Percentiles rank a stretch among this genome's conserved stretches.
Evolutionary conservation across 352 stramenopile genomes (phyloP).

Genomic region (Globisporangium polare): DNA sequence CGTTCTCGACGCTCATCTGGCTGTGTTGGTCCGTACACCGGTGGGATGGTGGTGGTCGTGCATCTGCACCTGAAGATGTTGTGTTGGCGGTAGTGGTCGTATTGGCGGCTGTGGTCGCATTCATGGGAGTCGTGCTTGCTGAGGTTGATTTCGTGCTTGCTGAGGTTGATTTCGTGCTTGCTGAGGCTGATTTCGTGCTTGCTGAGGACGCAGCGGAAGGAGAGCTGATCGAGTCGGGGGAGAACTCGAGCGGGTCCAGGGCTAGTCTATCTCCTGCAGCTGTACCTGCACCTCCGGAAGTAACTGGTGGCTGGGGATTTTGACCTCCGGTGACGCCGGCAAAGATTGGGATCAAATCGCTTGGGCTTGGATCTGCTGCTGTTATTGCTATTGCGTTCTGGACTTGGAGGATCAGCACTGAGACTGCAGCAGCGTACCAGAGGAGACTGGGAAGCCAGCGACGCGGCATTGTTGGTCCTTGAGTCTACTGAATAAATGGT

Average conservation of each 20-base stretch:
- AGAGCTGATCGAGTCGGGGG: too few species aligned
- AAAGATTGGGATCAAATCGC: slow-evolving; percentile 3
- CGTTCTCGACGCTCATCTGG: slow-evolving; percentile 14
- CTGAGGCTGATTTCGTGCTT: too few species aligned
- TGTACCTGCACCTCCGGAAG: not conserved
- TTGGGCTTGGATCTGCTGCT: not conserved
- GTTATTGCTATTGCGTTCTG: not conserved
- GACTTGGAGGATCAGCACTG: not conserved
- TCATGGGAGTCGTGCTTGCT: not conserved
- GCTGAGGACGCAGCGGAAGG: too few species aligned
- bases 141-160: too few species aligned
- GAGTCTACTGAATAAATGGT: not conserved
- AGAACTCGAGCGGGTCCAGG: slow-evolving; percentile 5
- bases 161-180: too few species aligned
- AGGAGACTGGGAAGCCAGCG: not conserved
- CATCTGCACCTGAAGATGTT: not conserved
- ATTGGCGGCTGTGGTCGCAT: not conserved
- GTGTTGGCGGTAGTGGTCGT: not conserved
- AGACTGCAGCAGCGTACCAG: not conserved
- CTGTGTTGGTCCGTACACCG: not conserved
- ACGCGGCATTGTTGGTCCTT: not conserved
- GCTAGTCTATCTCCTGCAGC: not conserved
- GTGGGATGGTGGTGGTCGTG: not conserved
- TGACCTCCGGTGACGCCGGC: not conserved
- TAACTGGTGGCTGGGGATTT: not conserved